A percentile compares a stretch with the other conserved stretches of the same genome.
Conservation (phyloP, 371 early-diverging fungal genomes). For the Mucor circinelloides region DNA sequence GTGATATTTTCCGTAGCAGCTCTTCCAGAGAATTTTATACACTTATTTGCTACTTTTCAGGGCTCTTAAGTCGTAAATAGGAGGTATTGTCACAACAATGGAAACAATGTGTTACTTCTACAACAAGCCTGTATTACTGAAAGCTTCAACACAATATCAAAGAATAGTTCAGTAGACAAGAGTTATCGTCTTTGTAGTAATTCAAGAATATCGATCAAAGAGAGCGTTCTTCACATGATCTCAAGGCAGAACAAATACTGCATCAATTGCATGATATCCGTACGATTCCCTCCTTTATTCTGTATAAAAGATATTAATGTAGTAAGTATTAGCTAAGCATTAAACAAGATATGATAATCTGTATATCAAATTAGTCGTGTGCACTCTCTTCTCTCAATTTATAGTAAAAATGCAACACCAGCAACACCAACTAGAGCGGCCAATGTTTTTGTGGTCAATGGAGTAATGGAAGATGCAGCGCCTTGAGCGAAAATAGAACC, state of each 20-base stretch:
- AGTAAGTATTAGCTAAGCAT: not conserved
- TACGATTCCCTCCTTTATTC: not conserved
- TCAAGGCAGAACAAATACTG: not conserved
- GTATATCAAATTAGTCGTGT: not conserved
- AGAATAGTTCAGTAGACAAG: not conserved
- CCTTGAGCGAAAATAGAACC: constrained; percentile 43
- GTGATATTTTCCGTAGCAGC: not conserved
- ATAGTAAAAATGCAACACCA: constrained; percentile 34
- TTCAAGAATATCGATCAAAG: not conserved
- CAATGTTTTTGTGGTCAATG: constrained; percentile 18
- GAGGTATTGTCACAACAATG: not conserved
- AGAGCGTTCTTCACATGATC: not conserved
- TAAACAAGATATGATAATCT: not conserved
- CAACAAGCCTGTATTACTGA: not conserved
- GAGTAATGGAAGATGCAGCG: constrained; percentile 17
- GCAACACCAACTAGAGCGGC: constrained; percentile 34
- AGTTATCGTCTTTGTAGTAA: not conserved
- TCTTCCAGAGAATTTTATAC: not conserved
- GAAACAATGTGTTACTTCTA: not conserved
- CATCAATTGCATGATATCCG: not conserved
- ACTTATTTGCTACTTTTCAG: not conserved
- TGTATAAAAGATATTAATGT: not conserved
- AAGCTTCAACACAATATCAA: not conserved
- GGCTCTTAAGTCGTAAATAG: not conserved
- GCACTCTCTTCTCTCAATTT: not conserved